Evolutionary conservation across 805 yeast genomes (phyloP), one percentile per base, ranked within the genome.

Genomic region (Tetrapisispora iriomotensis): DNA sequence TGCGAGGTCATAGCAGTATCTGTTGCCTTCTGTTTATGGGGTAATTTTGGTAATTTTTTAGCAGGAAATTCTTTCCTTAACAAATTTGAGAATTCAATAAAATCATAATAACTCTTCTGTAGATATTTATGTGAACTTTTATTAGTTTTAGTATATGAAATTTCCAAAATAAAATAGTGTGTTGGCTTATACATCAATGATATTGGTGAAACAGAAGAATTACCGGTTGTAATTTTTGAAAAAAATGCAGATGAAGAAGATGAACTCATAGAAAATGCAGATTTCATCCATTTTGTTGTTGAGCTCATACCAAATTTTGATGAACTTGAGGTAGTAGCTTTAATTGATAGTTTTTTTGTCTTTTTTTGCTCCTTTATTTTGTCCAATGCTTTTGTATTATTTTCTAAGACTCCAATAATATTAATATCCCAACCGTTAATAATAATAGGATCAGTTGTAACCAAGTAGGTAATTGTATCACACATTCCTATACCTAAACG

Each of bases 41-140:
- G 92, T 19, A 82, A 52, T 9, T 58, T 62, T 3, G 80, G 77
- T 15, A 82, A 58, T 10, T 71, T 74, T 40, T 77, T 73, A 0
- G 90, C 94, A 0, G 96, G 94, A 49, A 75, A 82, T 34, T 61
- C 64, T 29, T 64, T 61, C 43, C 68, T 70, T 39, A 87, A 59
- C 13, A 54, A 51, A 21, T 62, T 59, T 41, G 79, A 76, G 25
- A 90, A 62, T 7, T 61, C 63, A 42, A 68, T 70, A 57, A 90
- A 90, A 15, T 84, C 85, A 2, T 72, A 61, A 55, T 84, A 90
- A 8, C 80, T 37, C 20, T 30, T 31, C 27, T 31, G 29, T 14
- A 31, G 24, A 27, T 20, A 27, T 13, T n/a, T 34, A 33, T 30
- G 26, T 17, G 31, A 26, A 2, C 9, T 52, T 1, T 60, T 61